Evolutionary conservation across 179 eudicot species (phyloP).

Genomic region (Beta lomatogona): DNA sequence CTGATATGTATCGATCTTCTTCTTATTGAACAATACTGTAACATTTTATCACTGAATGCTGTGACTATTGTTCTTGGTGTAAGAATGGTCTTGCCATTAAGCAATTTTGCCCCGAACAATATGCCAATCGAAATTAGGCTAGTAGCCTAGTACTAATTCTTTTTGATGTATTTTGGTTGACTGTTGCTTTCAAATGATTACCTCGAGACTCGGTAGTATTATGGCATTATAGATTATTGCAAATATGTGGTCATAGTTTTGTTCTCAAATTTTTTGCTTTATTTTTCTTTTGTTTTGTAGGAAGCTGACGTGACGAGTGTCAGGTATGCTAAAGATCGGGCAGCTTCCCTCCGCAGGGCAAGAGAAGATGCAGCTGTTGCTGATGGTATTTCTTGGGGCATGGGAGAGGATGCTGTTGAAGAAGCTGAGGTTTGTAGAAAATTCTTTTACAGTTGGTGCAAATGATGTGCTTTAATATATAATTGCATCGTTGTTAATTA

Average conservation of each 20-base stretch:
- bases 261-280: not conserved
- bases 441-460: not conserved
- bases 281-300: conserved; percentile 39
- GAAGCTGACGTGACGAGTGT: conserved; percentile 66
- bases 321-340: conserved; percentile 73
- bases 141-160: not conserved
- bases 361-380: conserved; percentile 75
- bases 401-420: conserved; percentile 94
- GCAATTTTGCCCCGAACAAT: not conserved
- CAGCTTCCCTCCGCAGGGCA: conserved; percentile 91
- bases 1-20: not conserved
- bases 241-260: not conserved
- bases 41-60: not conserved
- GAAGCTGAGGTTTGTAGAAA: conserved; percentile 77
- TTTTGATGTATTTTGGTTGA: not conserved
- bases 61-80: not conserved
- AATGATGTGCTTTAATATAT: conserved; percentile 6
- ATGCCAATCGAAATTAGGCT: not conserved
- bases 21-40: not conserved
- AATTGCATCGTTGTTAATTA: not conserved
- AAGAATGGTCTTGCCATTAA: not conserved
- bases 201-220: not conserved
- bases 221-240: not conserved
- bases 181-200: not conserved
- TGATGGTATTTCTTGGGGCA: conserved; percentile 97